A percentile compares a stretch with the other conserved stretches of the same genome.
These are phyloP conservation scores for Bisporella sp. DNA, from an alignment of 2,329 filamentous ascomycete genomes.

Conservation along the genomic window DNA sequence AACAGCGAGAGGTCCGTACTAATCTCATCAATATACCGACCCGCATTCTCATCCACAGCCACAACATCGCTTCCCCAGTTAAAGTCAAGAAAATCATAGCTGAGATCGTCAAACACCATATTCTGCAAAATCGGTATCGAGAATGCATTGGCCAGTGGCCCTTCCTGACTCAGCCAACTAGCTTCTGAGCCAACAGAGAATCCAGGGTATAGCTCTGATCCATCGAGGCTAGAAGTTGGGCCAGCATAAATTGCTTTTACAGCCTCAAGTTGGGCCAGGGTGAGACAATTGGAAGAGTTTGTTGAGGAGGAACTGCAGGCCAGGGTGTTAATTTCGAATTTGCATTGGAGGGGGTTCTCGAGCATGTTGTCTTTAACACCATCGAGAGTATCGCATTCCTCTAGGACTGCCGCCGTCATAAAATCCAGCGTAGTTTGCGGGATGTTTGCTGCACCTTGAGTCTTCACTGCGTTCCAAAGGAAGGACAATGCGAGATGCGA, in stretches of 20 bases:
- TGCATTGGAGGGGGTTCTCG: conserved; percentile 29
- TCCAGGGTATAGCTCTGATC: conserved; percentile 31
- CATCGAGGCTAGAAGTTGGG: conserved; percentile 7
- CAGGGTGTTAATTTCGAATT: conserved; percentile 17
- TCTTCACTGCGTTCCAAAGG: conserved; percentile 7
- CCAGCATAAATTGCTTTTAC: conserved; percentile 27
- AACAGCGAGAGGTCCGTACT: conserved; percentile 25
- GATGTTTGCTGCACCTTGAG: conserved; percentile 11
- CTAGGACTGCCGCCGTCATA: conserved; percentile 21
- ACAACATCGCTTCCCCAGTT: conserved; percentile 31
- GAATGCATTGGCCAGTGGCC: conserved; percentile 27
- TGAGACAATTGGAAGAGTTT: conserved; percentile 34
- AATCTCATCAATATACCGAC: conserved; percentile 32
- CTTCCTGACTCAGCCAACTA: conserved; percentile 31
- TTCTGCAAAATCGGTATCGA: conserved; percentile 35
- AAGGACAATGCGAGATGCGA: conserved; percentile 7
- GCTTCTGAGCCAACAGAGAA: conserved; percentile 33
- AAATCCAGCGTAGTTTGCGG: conserved; percentile 25
- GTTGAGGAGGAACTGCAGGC: conserved; percentile 9
- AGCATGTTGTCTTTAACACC: conserved; percentile 29
- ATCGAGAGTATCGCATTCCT: conserved; percentile 30
- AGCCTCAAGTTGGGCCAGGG: conserved; percentile 30
- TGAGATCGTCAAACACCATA: conserved; percentile 31
- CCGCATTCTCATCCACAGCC: conserved; percentile 26
- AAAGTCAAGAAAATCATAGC: conserved; percentile 29